Evolutionary conservation across 148 eudicot species (phyloP).

Genomic region (Rhododendron molle): DNA sequence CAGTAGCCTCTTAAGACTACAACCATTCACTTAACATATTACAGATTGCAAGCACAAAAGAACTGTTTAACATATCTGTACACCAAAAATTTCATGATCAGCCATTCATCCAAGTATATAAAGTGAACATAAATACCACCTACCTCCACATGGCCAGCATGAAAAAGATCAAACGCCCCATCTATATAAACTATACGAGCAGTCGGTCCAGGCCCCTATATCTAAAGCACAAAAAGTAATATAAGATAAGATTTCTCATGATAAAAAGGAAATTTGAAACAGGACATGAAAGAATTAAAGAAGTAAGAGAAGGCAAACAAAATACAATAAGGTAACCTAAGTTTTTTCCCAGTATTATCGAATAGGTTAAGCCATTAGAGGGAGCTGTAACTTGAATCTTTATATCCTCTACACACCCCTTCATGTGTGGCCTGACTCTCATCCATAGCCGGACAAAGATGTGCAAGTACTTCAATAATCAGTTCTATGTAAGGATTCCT

Average conservation of each 20-base stretch:
- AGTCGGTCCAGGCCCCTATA: conserved; percentile 85
- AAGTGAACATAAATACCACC: not conserved
- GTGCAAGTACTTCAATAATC: not conserved
- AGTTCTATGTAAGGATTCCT: not conserved
- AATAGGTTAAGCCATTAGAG: not conserved
- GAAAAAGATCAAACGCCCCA: conserved; percentile 99
- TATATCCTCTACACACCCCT: too few relatives aligned
- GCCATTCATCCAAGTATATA: not conserved
- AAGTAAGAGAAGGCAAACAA: not conserved
- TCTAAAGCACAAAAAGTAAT: conserved; percentile 2
- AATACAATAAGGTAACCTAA: not conserved
- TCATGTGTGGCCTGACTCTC: not conserved
- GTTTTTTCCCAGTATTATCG: not conserved
- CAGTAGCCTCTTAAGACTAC: not conserved
- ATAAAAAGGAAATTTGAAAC: not conserved
- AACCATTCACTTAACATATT: not conserved
- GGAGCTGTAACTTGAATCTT: not conserved
- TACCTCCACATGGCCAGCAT: conserved; percentile 99
- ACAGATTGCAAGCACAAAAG: not conserved
- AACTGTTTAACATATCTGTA: not conserved
- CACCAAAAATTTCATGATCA: not conserved
- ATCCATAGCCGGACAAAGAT: not conserved
- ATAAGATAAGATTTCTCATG: not conserved
- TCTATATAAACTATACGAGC: conserved; percentile 89
- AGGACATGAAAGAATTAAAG: not conserved